Conservation (phyloP, 2,329 filamentous ascomycete genomes). For the Orbilia brochopaga region DNA sequence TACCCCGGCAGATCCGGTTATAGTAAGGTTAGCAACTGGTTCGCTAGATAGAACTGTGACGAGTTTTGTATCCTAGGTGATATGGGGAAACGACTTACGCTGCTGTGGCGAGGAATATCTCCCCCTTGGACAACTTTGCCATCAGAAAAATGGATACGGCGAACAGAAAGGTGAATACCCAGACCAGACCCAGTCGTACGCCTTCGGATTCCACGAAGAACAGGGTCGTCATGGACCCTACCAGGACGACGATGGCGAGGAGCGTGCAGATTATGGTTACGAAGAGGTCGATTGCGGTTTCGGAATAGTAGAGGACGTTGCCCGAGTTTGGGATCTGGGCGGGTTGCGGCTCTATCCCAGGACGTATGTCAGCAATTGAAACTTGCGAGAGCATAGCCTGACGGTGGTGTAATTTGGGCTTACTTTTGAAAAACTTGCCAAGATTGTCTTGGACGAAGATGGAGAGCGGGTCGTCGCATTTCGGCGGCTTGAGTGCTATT, state of each 20-base stretch:
- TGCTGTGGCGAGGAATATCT: conserved; percentile 56
- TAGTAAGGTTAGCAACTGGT: too few species aligned
- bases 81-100: conserved; percentile 53
- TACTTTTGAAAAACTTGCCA: conserved; percentile 45
- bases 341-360: conserved; percentile 23
- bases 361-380: not conserved
- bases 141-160: conserved; percentile 53
- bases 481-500: conserved; percentile 41
- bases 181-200: conserved; percentile 53
- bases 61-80: too few species aligned
- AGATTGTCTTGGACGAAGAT: conserved; percentile 42
- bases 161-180: conserved; percentile 55
- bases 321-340: conserved; percentile 33
- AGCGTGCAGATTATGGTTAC: conserved; percentile 52
- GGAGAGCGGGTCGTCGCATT: conserved; percentile 38
- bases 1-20: not conserved
- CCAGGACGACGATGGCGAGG: conserved; percentile 50
- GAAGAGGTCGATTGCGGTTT: conserved; percentile 44
- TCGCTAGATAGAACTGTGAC: too few species aligned
- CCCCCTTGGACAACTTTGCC: conserved; percentile 55
- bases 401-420: not conserved
- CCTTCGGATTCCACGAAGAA: conserved; percentile 50
- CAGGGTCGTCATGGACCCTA: conserved; percentile 52
- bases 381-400: too few species aligned
- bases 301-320: conserved; percentile 49